These are phyloP conservation scores for Pyrenochaeta sp. DNA, from an alignment of 2,329 filamentous ascomycete species.

Conservation along the genomic window DNA sequence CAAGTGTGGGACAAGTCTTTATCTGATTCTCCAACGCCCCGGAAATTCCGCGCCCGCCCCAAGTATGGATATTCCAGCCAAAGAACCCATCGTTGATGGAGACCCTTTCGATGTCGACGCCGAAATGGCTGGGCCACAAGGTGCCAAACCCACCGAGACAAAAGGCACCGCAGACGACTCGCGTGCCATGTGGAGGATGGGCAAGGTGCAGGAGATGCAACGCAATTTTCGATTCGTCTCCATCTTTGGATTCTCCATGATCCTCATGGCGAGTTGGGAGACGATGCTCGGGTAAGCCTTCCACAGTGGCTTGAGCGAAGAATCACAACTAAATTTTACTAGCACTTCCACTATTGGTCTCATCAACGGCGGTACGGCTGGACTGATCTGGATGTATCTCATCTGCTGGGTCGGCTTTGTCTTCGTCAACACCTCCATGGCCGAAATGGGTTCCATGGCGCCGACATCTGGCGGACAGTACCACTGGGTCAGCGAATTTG, in stretches of 20 bases:
- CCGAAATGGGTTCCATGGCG: slow-evolving; percentile 48
- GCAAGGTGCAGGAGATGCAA: slow-evolving; percentile 23
- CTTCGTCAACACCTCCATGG: slow-evolving; percentile 32
- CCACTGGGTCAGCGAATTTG: slow-evolving; percentile 35
- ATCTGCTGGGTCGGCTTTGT: slow-evolving; percentile 34
- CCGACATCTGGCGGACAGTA: slow-evolving; percentile 27
- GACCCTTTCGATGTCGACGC: slow-evolving; percentile 13
- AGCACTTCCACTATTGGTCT: slow-evolving; percentile 11
- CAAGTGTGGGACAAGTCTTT: background rate
- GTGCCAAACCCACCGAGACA: slow-evolving; percentile 5
- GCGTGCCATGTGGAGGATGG: slow-evolving; percentile 30
- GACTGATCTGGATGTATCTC: slow-evolving; percentile 40
- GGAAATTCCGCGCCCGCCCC: background rate
- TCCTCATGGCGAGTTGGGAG: slow-evolving; percentile 23
- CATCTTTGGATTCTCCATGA: slow-evolving; percentile 29
- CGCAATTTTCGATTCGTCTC: slow-evolving; percentile 31
- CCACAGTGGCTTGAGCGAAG: background rate
- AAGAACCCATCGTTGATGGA: slow-evolving; percentile 16
- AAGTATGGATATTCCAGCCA: slow-evolving; percentile 5
- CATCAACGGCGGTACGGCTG: slow-evolving; percentile 39
- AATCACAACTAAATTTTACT: background rate
- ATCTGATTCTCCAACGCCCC: background rate
- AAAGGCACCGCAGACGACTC: slow-evolving; percentile 24
- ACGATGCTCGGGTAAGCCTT: slow-evolving; percentile 9
- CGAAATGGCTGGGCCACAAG: background rate